phyloP scores from a whole-genome alignment of 2,329 filamentous ascomycete genomes.

The Mollisiaceae sp. region DNA sequence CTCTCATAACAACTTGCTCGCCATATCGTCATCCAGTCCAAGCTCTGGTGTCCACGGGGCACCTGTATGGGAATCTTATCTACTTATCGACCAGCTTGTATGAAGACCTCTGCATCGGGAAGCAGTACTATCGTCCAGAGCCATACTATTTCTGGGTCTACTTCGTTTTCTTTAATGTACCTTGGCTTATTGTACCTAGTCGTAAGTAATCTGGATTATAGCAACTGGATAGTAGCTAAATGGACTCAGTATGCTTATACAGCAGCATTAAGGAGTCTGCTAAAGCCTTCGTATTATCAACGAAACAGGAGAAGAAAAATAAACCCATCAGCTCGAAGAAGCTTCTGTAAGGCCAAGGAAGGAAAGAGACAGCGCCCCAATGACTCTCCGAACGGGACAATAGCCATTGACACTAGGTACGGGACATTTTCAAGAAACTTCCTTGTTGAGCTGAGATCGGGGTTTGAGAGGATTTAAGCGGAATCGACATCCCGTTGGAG shows the following conservation, averaged over 20 bases:
- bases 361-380: neutral
- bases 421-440: no score
- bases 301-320: slow-evolving; percentile 20
- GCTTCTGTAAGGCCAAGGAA: slow-evolving; percentile 10
- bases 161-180: slow-evolving; percentile 64
- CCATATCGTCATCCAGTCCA: slow-evolving; percentile 58
- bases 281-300: slow-evolving; percentile 29
- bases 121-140: slow-evolving; percentile 62
- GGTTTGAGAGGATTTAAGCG: no score
- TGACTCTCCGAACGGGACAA: neutral
- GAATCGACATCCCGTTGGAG: no score
- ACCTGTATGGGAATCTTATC: slow-evolving; percentile 57
- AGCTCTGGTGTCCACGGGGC: slow-evolving; percentile 43
- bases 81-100: slow-evolving; percentile 64
- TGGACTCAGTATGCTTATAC: neutral
- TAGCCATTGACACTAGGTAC: no score
- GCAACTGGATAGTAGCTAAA: neutral
- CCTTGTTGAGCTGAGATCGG: no score
- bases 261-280: slow-evolving; percentile 31
- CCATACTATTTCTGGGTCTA: slow-evolving; percentile 67
- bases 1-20: slow-evolving; percentile 50
- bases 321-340: slow-evolving; percentile 17
- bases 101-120: slow-evolving; percentile 52
- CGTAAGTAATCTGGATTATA: slow-evolving; percentile 48
- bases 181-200: slow-evolving; percentile 62